These are phyloP conservation scores for Penicillium verrucosum DNA, from an alignment of 2,329 filamentous ascomycete species.

Conservation along the genomic window DNA sequence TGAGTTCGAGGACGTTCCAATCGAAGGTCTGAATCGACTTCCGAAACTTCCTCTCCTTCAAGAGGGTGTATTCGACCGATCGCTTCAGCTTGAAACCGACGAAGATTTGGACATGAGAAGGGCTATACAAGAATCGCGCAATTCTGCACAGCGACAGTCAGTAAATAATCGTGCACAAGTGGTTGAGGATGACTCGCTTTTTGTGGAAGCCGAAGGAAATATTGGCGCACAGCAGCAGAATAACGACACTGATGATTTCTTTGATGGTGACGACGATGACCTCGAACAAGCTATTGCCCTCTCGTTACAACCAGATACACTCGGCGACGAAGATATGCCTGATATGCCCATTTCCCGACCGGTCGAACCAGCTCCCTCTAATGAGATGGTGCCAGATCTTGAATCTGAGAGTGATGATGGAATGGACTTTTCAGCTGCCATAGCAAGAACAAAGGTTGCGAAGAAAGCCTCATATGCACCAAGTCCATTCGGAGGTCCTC, in stretches of 20 bases:
- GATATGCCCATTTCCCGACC: conserved; percentile 44
- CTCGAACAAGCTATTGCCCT: conserved; percentile 78
- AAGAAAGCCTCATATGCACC: conserved; percentile 41
- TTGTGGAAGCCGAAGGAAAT: conserved; percentile 50
- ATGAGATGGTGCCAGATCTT: conserved; percentile 29
- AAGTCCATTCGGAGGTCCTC: conserved; percentile 69
- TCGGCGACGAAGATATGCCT: conserved; percentile 39
- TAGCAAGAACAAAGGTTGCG: conserved; percentile 67
- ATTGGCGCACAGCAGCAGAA: conserved; percentile 20
- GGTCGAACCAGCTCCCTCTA: conserved; percentile 40
- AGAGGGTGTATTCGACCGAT: conserved; percentile 37
- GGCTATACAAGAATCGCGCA: conserved; percentile 46
- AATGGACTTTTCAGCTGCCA: conserved; percentile 71
- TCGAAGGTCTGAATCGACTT: conserved; percentile 81
- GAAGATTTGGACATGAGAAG: conserved; percentile 46
- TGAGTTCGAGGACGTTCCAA: conserved; percentile 88
- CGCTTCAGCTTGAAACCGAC: conserved; percentile 29
- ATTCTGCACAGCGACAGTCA: not conserved
- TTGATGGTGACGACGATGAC: conserved; percentile 67
- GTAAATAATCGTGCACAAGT: conserved; percentile 2
- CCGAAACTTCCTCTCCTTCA: conserved; percentile 57
- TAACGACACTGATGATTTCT: conserved; percentile 53
- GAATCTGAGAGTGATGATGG: conserved; percentile 63
- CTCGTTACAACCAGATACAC: conserved; percentile 60
- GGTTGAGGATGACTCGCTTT: conserved; percentile 53